These are phyloP conservation scores for Thelonectria rubi DNA, from an alignment of 2,329 filamentous ascomycete genomes.

Conservation along the genomic window DNA sequence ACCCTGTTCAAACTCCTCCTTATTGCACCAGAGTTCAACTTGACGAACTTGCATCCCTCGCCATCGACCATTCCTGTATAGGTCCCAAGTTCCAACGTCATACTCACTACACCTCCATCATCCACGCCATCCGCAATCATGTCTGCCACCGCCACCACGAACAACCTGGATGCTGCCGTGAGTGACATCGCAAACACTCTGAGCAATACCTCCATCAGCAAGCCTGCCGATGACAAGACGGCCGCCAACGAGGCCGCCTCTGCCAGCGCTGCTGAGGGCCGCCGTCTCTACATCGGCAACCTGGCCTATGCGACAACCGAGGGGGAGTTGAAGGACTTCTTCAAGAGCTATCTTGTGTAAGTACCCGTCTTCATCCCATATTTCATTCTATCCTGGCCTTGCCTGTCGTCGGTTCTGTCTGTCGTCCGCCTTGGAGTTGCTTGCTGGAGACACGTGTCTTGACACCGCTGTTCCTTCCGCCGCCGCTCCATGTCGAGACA, in stretches of 20 bases:
- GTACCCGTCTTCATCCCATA: constrained; percentile 52
- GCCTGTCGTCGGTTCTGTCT: constrained; percentile 8
- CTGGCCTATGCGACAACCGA: constrained; percentile 99
- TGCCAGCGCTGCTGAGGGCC: constrained; percentile 97
- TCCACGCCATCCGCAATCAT: constrained; percentile 68
- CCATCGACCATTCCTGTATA: constrained; percentile 57
- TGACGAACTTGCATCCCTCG: constrained; percentile 49
- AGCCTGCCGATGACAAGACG: constrained; percentile 62
- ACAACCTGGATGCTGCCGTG: constrained; percentile 69
- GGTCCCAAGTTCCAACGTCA: constrained; percentile 53
- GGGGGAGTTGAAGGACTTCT: constrained; percentile 99
- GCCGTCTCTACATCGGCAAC: constrained; percentile 99
- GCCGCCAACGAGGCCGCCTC: constrained; percentile 89
- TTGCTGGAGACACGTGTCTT: constrained; percentile 40
- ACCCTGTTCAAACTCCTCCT: constrained; percentile 71
- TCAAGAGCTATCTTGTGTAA: constrained; percentile 99
- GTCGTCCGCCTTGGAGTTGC: constrained; percentile 6
- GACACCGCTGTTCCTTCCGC: constrained; percentile 11
- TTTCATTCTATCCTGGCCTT: not conserved
- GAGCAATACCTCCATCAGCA: constrained; percentile 75
- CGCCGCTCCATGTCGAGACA: constrained; percentile 1
- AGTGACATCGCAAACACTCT: constrained; percentile 79
- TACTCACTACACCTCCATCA: constrained; percentile 55
- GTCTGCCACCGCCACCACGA: constrained; percentile 68
- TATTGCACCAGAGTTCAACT: constrained; percentile 78